Base-by-base conservation (phyloP, 2,329 filamentous ascomycete species). In the Colletotrichum costaricense region DNA sequence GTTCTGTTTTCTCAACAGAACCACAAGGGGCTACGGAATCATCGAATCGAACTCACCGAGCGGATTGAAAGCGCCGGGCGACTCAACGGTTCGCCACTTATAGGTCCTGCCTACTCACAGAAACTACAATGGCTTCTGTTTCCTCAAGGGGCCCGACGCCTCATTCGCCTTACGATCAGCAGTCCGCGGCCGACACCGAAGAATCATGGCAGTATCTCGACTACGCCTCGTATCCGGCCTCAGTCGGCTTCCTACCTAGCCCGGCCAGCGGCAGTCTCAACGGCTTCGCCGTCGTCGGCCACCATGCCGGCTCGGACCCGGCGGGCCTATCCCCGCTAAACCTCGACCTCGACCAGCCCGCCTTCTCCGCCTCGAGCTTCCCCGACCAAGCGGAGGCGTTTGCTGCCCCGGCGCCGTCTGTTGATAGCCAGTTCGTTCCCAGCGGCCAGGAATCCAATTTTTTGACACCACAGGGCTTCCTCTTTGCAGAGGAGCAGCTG, bases 241-340 rank as follows among this genome's bases (percentile, higher is more conserved):
- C 85, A 0, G 80, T 84, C 11, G 84, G 82, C 22, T 86, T 88
- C 73, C 80, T 87, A 22, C 84, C 86, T 30, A 89, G 88, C 74
- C 88, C 88, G 5, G 84, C 84, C 12, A 88, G 84, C 76, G 84
- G 85, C 16, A 89, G 88, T 72, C 78, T 90, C 76, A 84, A 83
- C 49, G 88, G 88, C 26, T 90, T 86, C 79, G 83, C 82, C 14
- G 79, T 89, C 56, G 79, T 89, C 59, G 82, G 84, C 35, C 83
- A 84, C 74, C 76, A 78, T 19, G 79, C 78, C 30, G 78, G 76
- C 46, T 76, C 76, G 38, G 82, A 80, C 19, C 79, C 79, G 55
- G 77, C 77, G 33, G 80, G 78, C 54, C 76, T 85, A 52, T 88
- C 87, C 26, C 87, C 86, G 3, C 76, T 86, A 26, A 80, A 84